phyloP scores from a whole-genome alignment of 2,329 filamentous ascomycete species.

The Neobulgaria alba region DNA sequence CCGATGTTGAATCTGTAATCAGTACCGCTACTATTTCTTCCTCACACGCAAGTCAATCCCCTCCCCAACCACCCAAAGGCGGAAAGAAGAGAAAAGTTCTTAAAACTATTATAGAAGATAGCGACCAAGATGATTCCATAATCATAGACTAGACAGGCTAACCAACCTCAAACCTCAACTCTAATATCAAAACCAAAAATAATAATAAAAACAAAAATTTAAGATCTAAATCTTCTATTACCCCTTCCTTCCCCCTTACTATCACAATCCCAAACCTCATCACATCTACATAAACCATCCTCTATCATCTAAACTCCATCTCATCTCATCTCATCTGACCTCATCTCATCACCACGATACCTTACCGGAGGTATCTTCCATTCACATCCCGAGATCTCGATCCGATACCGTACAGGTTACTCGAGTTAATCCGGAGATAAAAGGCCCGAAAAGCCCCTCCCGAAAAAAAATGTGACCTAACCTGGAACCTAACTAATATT shows the following conservation, averaged over 20 bases:
- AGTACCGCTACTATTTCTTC: constrained; percentile 8
- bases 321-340: neutral
- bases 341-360: neutral
- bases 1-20: constrained; percentile 15
- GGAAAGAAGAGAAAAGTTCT: too few species aligned
- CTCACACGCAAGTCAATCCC: constrained; percentile 3
- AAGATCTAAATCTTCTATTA: neutral
- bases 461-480: too few species aligned
- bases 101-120: constrained; percentile 43
- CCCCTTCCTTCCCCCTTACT: neutral
- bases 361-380: too few species aligned
- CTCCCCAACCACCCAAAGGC: constrained; percentile 5
- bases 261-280: neutral
- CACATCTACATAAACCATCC: neutral
- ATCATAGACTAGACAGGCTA: constrained; percentile 30
- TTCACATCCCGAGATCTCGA: too few species aligned
- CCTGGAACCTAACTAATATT: too few species aligned
- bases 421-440: too few species aligned
- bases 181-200: neutral
- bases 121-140: constrained; percentile 42
- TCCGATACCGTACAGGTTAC: too few species aligned
- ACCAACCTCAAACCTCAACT: neutral
- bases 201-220: neutral
- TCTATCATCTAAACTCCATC: neutral
- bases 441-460: too few species aligned